These are phyloP conservation scores for Elsinoe arachidis DNA, from an alignment of 2,329 filamentous ascomycete species.

Conservation along the genomic window DNA sequence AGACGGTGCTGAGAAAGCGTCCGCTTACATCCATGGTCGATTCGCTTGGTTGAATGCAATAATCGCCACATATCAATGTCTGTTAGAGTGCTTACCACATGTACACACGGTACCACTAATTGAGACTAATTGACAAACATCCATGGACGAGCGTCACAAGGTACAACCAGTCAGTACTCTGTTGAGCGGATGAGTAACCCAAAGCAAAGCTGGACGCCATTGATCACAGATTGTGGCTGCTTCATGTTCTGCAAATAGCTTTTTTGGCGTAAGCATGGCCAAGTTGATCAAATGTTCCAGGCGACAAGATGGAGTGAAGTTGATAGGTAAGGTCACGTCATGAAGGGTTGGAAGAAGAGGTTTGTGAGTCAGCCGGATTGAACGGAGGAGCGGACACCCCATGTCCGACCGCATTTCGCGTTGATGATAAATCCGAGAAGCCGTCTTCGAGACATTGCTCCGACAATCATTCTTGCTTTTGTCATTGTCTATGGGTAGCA, in stretches of 20 bases:
- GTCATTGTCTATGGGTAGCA: too few relatives aligned
- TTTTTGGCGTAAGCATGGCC: background rate
- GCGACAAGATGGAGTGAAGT: background rate
- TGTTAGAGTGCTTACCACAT: background rate
- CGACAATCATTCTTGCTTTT: background rate
- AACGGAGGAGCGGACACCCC: background rate
- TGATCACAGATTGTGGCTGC: background rate
- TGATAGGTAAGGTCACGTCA: background rate
- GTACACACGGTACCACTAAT: background rate
- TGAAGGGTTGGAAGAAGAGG: background rate
- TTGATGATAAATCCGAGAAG: slow-evolving; percentile 4
- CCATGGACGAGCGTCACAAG: background rate
- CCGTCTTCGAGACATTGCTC: background rate
- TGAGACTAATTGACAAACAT: background rate
- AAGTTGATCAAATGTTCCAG: background rate
- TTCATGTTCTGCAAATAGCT: too few relatives aligned
- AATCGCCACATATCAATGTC: background rate
- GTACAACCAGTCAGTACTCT: background rate
- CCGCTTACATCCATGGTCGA: background rate
- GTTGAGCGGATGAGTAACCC: background rate
- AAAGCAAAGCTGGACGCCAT: background rate
- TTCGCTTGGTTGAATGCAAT: background rate
- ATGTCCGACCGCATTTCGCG: background rate
- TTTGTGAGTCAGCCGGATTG: background rate
- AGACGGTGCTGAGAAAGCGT: background rate